These are phyloP conservation scores for Fusarium lateritium DNA, from an alignment of 2,329 filamentous ascomycete species.

Conservation along the genomic window DNA sequence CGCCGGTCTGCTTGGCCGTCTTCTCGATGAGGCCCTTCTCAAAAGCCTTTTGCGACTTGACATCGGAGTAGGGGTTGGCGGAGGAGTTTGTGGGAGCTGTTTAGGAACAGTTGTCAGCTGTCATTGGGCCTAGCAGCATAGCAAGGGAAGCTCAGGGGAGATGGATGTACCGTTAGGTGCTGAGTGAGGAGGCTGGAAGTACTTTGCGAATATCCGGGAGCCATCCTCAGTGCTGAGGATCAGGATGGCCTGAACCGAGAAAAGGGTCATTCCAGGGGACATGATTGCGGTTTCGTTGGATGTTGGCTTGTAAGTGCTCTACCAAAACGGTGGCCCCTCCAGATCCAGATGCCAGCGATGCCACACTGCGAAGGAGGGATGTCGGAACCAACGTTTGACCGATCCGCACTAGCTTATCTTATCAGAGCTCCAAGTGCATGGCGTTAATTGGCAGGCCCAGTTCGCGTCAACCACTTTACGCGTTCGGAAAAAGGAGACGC, in stretches of 20 bases:
- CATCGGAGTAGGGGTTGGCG: constrained; percentile 83
- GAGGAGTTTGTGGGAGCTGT: constrained; percentile 63
- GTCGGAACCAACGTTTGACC: constrained; percentile 51
- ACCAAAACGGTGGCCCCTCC: constrained; percentile 50
- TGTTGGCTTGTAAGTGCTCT: constrained; percentile 40
- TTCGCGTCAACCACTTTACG: constrained; percentile 59
- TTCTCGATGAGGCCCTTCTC: constrained; percentile 97
- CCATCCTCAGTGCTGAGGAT: constrained; percentile 89
- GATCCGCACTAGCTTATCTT: no score
- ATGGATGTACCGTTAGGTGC: constrained; percentile 55
- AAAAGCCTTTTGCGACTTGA: constrained; percentile 96
- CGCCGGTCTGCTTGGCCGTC: constrained; percentile 93
- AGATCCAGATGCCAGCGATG: constrained; percentile 51
- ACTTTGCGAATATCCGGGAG: constrained; percentile 93
- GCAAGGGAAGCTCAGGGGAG: constrained; percentile 37
- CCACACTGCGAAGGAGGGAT: constrained; percentile 39
- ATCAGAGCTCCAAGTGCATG: background rate
- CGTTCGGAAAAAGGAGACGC: constrained; percentile 50
- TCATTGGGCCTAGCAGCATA: constrained; percentile 44
- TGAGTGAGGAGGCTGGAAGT: constrained; percentile 79
- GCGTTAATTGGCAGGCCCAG: constrained; percentile 9
- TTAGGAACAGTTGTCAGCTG: constrained; percentile 47
- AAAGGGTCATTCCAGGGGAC: constrained; percentile 82
- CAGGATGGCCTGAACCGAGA: constrained; percentile 82
- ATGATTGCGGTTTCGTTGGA: constrained; percentile 60